Evolutionary conservation across 306 rosid genomes (phyloP).

Genomic region (Citrullus mucosospermus): DNA sequence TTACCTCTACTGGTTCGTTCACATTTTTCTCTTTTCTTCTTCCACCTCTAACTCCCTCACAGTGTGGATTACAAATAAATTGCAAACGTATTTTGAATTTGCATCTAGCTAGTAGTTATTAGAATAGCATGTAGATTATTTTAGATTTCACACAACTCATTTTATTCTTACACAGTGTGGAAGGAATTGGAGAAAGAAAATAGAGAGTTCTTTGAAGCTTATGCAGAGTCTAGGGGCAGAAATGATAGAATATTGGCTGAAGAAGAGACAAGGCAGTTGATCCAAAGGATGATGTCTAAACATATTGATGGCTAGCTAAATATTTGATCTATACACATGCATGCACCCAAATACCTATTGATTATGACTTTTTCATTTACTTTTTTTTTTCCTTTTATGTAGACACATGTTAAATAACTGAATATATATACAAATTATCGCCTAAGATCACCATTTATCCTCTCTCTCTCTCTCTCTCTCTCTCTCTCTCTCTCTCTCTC

Average conservation of each 20-base stretch:
- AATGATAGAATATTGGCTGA: constrained; percentile 49
- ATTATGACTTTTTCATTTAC: constrained; percentile 17
- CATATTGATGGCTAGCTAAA: constrained; percentile 20
- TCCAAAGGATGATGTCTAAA: constrained; percentile 65
- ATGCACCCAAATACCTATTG: background rate
- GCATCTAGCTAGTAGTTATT: too few species aligned
- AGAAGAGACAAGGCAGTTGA: constrained; percentile 73
- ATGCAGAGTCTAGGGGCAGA: constrained; percentile 40
- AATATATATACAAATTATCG: background rate
- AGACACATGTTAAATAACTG: background rate
- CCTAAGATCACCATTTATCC: too few species aligned
- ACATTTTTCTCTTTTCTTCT: background rate
- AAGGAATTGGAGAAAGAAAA: constrained; percentile 84
- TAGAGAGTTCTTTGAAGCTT: constrained; percentile 69
- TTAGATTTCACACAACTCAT: background rate
- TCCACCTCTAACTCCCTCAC: background rate
- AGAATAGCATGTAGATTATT: too few species aligned
- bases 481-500: too few species aligned
- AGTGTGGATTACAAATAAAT: too few species aligned
- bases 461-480: too few species aligned
- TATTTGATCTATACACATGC: background rate
- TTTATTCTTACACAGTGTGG: constrained; percentile 64
- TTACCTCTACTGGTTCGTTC: constrained; percentile 73
- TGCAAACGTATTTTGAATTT: too few species aligned
- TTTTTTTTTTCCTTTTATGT: background rate